Base-by-base conservation (phyloP, 768 basidiomycete genomes). In the Boletus vinaceobasis region DNA sequence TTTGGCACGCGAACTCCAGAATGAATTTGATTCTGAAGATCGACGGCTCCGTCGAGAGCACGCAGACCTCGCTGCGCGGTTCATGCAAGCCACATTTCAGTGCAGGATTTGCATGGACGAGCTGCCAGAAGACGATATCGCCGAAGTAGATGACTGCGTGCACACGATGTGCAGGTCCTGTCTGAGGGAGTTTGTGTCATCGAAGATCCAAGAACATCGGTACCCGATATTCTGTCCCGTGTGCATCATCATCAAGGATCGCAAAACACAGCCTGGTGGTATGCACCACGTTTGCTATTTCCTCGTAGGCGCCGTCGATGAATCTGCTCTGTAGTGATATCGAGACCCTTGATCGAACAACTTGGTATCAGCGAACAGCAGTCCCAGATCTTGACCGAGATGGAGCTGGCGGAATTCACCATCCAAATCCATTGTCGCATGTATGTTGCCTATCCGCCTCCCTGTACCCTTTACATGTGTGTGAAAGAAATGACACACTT, bases 211-310 rank as follows among this genome's bases (percentile, higher is more conserved):
- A 13, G 81, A 83, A 38, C 76, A 75, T 52, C 76, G 75, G 13
- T 86, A 78, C 45, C 86, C 86, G 5, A 79, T 88, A 31, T 62
- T 78, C 17, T 88, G 86, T 66, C 87, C 86, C 0, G 62, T 77
- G 31, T 88, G 87, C 53, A 67, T 72, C 7, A 44, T 49, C 14
- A 66, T 71, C 17, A 62, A 69, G 29, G 61, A 59, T 13, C 53
- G 65, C 13, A 55, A 55, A 5, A 15, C 38, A 17, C 62, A 64
- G 17, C 71, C 71, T n/a, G 67, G 68, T 42, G 70, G 76, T 75
- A 63, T 57, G 73, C 55, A 46, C 21, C 38, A 15, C 11, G 7
- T 29, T 43, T 37, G 0, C 10, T 31, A 5, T 37, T 10, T 13
- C 19, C 4, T 29, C 15, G 15, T 35, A 9, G 31, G 14, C 11